Base-by-base conservation (phyloP, 345 rosid genomes). In the Mallotus nudiflorus region DNA sequence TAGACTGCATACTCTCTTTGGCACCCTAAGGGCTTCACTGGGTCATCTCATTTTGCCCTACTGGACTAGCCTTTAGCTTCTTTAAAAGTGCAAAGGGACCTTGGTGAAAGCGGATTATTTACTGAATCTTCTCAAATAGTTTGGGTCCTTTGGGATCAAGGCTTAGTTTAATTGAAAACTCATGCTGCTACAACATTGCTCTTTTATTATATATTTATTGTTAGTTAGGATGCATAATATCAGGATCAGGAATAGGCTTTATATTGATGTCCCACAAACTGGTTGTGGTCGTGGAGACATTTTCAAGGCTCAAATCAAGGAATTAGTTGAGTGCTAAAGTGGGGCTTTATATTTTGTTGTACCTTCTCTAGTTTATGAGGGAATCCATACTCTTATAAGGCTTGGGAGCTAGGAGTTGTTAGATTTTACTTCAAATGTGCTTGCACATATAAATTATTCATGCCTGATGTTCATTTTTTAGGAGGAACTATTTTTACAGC, bases 371-470 rank as follows among this genome's bases (percentile, higher is more conserved):
- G 20, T 62, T 61, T 42, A 63, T 24, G 20, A 5, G 33, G 35
- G 20, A 2, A 4, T 28, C 31, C 20, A 14, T 24, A 25, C 25
- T 44, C 40, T 35, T 44, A 9, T 6, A 56, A 49, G 35, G 56
- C 42, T 52, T 68, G 44, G 37, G 6, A 6, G 31, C 63, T 5
- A 55, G n/a, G n/a, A 29, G 6, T 39, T 39, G 19, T 52, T 20
- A 39, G 28, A 25, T 66, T 27, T 67, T 54, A 11, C 53, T 27
- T 39, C 20, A 6, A 28, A 28, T 27, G 35, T 67, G 61, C 71
- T 24, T 27, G 39, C 12, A 19, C 18, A 14, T 24, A 40, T 2
- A 6, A 19, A 62, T 35, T 11, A 15, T 15, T 35, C 50, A 42
- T 42, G 11, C 35, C 13, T 28, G 37, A 55, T 28, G 7, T 55